Evolutionary conservation across 1,284 basidiomycete genomes (phyloP).

Genomic region (Dichomitus squalens): DNA sequence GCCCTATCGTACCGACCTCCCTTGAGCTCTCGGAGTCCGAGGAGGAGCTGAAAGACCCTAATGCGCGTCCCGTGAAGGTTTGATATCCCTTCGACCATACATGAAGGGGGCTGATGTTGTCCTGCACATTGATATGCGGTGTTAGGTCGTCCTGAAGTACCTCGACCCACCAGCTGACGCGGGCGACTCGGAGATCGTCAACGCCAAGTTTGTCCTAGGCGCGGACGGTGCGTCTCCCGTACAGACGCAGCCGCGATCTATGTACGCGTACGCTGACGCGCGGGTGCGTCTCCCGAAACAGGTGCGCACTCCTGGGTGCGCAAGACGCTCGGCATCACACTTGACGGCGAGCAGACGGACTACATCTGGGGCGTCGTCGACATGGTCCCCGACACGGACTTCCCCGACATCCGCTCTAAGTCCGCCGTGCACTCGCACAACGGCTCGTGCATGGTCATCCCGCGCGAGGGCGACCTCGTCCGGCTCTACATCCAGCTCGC

Average conservation of each 20-base stretch:
- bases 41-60: slow-evolving; percentile 40
- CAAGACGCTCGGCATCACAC: slow-evolving; percentile 61
- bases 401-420: slow-evolving; percentile 80
- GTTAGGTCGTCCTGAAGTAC: slow-evolving; percentile 41
- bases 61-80: slow-evolving; percentile 60
- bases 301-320: slow-evolving; percentile 87
- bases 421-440: slow-evolving; percentile 61
- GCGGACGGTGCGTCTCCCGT: slow-evolving; percentile 45
- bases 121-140: background rate
- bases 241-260: background rate
- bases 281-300: slow-evolving; percentile 1
- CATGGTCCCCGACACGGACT: slow-evolving; percentile 69
- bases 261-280: background rate
- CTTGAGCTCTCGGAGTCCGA: slow-evolving; percentile 53
- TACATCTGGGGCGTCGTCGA: slow-evolving; percentile 84
- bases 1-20: slow-evolving; percentile 56
- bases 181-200: slow-evolving; percentile 44
- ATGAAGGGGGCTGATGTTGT: no score
- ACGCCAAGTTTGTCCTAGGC: slow-evolving; percentile 58
- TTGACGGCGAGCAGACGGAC: slow-evolving; percentile 83
- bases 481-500: slow-evolving; percentile 79
- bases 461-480: slow-evolving; percentile 71
- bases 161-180: slow-evolving; percentile 31
- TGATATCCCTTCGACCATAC: slow-evolving; percentile 12
- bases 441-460: slow-evolving; percentile 71